Conservation (phyloP, 2,329 filamentous ascomycete genomes). For the Colletotrichum euphorbiae region DNA sequence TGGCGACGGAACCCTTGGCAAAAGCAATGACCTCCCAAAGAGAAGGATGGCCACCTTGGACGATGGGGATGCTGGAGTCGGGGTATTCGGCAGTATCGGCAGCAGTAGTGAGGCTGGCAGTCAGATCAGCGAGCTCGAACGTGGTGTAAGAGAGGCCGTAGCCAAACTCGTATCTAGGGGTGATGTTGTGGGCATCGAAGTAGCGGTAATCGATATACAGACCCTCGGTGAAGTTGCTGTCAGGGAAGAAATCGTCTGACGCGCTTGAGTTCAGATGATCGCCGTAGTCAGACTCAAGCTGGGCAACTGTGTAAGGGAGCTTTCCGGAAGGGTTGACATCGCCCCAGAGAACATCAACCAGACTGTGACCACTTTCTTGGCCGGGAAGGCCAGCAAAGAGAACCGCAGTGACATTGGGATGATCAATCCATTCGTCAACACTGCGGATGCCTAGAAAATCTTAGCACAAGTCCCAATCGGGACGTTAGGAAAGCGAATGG, state of each 20-base stretch:
- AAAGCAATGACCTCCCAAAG: conserved; percentile 60
- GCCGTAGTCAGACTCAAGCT: conserved; percentile 67
- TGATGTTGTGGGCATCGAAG: conserved; percentile 62
- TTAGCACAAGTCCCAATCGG: background rate
- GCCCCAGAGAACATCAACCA: conserved; percentile 69
- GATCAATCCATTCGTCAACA: conserved; percentile 71
- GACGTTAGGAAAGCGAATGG: conserved; percentile 42
- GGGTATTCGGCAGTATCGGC: conserved; percentile 51
- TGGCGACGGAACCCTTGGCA: conserved; percentile 54
- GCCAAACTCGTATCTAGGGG: conserved; percentile 66
- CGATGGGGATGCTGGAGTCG: conserved; percentile 53
- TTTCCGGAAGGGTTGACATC: conserved; percentile 67
- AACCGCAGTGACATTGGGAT: conserved; percentile 73
- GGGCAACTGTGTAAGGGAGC: conserved; percentile 71
- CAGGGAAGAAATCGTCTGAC: conserved; percentile 55
- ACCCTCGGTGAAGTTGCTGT: conserved; percentile 64
- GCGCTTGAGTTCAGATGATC: conserved; percentile 48
- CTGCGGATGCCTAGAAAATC: conserved; percentile 55
- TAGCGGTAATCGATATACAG: conserved; percentile 66
- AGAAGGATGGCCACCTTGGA: conserved; percentile 58
- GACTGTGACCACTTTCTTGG: conserved; percentile 68
- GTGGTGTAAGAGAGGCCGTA: conserved; percentile 68
- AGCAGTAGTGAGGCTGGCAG: conserved; percentile 47
- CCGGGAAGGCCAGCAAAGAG: conserved; percentile 74
- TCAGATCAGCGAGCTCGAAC: conserved; percentile 60